Evolutionary conservation across 108 stramenopile species (phyloP).

Genomic region (Cyclostephanos invisitatus): DNA sequence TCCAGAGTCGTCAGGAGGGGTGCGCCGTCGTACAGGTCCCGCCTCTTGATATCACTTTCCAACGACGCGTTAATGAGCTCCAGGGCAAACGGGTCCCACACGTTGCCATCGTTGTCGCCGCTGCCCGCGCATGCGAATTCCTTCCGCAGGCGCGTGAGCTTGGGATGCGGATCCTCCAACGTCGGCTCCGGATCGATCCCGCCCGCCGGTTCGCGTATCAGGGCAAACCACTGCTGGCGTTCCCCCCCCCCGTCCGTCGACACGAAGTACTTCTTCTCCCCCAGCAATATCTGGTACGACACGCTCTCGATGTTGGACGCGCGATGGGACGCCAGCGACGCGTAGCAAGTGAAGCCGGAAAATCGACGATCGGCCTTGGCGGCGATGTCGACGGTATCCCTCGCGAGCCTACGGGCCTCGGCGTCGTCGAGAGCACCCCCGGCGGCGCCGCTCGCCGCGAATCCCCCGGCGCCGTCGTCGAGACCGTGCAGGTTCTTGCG

Average conservation of each 20-base stretch:
- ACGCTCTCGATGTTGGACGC: conserved; percentile 92
- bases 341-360: conserved; percentile 91
- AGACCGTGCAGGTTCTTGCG: conserved; percentile 82
- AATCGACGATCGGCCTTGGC: conserved; percentile 76
- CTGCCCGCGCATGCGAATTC: conserved; percentile 72
- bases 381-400: conserved; percentile 77
- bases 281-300: conserved; percentile 89
- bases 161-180: conserved; percentile 82
- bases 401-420: conserved; percentile 80
- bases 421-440: conserved; percentile 88
- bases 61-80: conserved; percentile 88
- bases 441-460: conserved; percentile 88
- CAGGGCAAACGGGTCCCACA: conserved; percentile 90
- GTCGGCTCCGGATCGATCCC: conserved; percentile 88
- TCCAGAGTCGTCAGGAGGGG: conserved; percentile 76
- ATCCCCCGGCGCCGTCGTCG: conserved; percentile 82
- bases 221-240: conserved; percentile 98
- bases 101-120: conserved; percentile 85
- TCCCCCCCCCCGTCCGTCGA: conserved; percentile 95
- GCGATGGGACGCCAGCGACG: conserved; percentile 78
- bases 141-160: conserved; percentile 79
- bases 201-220: conserved; percentile 87
- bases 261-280: conserved; percentile 95
- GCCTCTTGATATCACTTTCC: conserved; percentile 94
- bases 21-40: conserved; percentile 96